These are phyloP conservation scores for Hippophae tibetana DNA, from an alignment of 306 rosid species.

Conservation along the genomic window DNA sequence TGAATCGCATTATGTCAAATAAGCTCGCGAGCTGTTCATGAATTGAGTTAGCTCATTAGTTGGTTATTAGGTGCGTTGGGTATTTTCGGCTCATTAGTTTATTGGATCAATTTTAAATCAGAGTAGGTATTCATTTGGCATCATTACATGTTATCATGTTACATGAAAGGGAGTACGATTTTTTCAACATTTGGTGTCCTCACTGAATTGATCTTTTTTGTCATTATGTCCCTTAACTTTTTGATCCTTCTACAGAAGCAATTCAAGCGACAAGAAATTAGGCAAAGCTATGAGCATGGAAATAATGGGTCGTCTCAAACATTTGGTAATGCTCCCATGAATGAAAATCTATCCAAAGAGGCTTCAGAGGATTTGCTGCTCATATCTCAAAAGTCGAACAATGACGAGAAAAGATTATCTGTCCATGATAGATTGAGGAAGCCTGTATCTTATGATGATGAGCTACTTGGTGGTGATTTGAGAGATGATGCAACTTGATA, in stretches of 20 bases:
- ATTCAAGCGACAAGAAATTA: slow-evolving; percentile 44
- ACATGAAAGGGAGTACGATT: too few species aligned
- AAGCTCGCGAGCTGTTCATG: too few species aligned
- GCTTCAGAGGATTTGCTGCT: slow-evolving; percentile 10
- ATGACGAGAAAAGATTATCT: slow-evolving; percentile 32
- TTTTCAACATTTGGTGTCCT: too few species aligned
- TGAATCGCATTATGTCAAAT: too few species aligned
- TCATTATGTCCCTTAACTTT: slow-evolving; percentile 7
- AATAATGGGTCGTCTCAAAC: slow-evolving; percentile 26
- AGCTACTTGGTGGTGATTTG: slow-evolving; percentile 37
- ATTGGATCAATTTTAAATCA: too few species aligned
- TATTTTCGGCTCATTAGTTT: too few species aligned
- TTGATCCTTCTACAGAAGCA: slow-evolving; percentile 54
- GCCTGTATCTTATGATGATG: slow-evolving; percentile 75
- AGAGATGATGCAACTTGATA: slow-evolving; percentile 26
- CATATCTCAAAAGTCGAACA: slow-evolving; percentile 14
- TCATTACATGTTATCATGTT: too few species aligned
- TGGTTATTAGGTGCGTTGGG: too few species aligned
- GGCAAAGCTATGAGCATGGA: slow-evolving; percentile 25
- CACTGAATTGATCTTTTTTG: too few species aligned
- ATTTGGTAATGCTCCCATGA: slow-evolving; percentile 7
- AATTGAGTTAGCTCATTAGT: too few species aligned
- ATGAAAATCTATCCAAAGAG: slow-evolving; percentile 3
- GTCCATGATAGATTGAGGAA: slow-evolving; percentile 63
- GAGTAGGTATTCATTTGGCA: too few species aligned